Base-by-base conservation (phyloP, 106 monocot genomes). In the Phalaenopsis equestris region DNA sequence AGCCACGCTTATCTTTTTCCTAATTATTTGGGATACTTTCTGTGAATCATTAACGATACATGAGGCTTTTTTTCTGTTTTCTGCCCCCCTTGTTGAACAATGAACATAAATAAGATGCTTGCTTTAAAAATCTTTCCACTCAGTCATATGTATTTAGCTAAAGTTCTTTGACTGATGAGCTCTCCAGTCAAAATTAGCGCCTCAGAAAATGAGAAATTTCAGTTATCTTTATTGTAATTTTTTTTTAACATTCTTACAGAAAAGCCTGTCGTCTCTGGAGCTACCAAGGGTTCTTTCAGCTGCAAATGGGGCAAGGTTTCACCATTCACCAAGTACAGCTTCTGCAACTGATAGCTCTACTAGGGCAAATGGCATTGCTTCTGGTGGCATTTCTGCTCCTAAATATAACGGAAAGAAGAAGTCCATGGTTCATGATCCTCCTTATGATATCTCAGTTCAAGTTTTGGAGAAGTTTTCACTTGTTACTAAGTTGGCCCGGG, bases 401-500 rank as follows among this genome's bases (percentile, higher is more conserved):
- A 88, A 86, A 61, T 92, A 87, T 81, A 65, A 55, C 43, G 82
- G 75, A 37, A 92, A 84, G 78, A 87, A 82, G 39, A 99, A 84
- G 76, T 84, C 90, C 76, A 99, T 81, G 78, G 52, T 81, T 79
- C 81, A 87, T 86, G 98, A 94, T 81, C 91, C 94, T 83, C 88
- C 90, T 81, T 92, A 81, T 80, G 95, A 90, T 87, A 73, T 95
- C 65, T 94, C 94, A 43, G 89, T 99, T 55, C 98, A 99, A 75
- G 94, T 99, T 0, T 80, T 99, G 83, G 94, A 99, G 83, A 99
- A 99, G 82, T 99, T 99, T 83, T 99, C 98, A 37, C 85, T 99
- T 7, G 89, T 99, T 79, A 99, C 98, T 55, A 99, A 89, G 82
- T 99, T 99, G 88, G 98, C 98, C 70, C 92, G 98, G 76, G 94